A percentile compares a stretch with the other conserved stretches of the same genome.
These are phyloP conservation scores for Malassezia arunalokei DNA, from an alignment of 1,284 basidiomycete species.

Conservation along the genomic window DNA sequence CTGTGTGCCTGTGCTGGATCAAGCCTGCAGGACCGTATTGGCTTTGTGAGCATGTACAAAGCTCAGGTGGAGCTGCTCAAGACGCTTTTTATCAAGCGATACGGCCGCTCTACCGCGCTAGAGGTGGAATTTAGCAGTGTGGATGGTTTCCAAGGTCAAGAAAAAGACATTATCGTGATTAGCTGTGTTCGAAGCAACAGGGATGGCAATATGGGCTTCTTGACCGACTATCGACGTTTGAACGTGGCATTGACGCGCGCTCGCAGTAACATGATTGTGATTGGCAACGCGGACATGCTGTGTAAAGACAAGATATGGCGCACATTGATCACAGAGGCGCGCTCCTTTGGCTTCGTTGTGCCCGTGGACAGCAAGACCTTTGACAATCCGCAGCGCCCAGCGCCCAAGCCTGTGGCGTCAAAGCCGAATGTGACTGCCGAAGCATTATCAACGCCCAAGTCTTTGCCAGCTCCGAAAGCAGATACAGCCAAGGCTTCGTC, in stretches of 20 bases:
- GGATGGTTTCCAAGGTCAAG: constrained; percentile 97
- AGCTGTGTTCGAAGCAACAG: constrained; percentile 77
- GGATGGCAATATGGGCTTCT: constrained; percentile 59
- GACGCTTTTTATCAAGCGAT: constrained; percentile 59
- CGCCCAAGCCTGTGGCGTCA: neutral
- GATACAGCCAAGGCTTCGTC: no score
- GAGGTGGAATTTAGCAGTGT: constrained; percentile 92
- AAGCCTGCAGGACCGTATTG: constrained; percentile 66
- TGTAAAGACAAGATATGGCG: constrained; percentile 52
- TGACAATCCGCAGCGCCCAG: neutral
- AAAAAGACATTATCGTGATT: constrained; percentile 99
- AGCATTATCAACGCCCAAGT: no score
- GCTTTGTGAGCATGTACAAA: constrained; percentile 88
- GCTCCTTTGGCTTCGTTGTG: constrained; percentile 4
- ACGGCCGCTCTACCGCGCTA: constrained; percentile 57
- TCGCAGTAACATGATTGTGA: constrained; percentile 80
- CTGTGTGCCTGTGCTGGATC: constrained; percentile 54
- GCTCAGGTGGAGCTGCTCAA: constrained; percentile 74
- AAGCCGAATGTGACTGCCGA: no score
- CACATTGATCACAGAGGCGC: constrained; percentile 23
- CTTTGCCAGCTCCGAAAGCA: no score
- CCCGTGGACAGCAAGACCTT: neutral
- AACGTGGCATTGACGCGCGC: constrained; percentile 96
- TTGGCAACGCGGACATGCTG: constrained; percentile 77
- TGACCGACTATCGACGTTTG: constrained; percentile 36